phyloP scores from a whole-genome alignment of 805 yeast genomes.

The Candida maesae region DNA sequence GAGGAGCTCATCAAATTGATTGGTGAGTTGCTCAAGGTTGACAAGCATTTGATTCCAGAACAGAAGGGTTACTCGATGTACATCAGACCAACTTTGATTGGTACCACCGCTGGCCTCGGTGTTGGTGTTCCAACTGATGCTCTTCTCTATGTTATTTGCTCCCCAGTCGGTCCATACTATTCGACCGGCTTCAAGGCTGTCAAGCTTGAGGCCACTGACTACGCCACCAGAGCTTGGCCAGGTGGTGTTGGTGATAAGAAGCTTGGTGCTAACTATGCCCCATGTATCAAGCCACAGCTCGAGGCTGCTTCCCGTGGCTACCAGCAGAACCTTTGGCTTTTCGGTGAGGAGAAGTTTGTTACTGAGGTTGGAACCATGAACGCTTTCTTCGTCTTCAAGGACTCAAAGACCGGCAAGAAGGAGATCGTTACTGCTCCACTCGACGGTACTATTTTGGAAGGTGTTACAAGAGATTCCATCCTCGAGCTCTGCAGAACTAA shows the following conservation, averaged over 20 bases:
- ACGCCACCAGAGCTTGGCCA: slow-evolving; percentile 98
- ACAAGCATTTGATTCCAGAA: slow-evolving; percentile 74
- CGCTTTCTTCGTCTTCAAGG: slow-evolving; percentile 80
- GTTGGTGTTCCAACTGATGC: slow-evolving; percentile 82
- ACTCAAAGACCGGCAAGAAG: slow-evolving; percentile 72
- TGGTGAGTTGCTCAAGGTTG: slow-evolving; percentile 71
- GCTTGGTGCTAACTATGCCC: slow-evolving; percentile 97
- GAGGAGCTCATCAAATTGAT: slow-evolving; percentile 74
- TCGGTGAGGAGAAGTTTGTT: slow-evolving; percentile 80
- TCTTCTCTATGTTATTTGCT: slow-evolving; percentile 77
- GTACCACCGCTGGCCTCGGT: slow-evolving; percentile 86
- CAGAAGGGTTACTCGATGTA: slow-evolving; percentile 89
- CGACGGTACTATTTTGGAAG: slow-evolving; percentile 95
- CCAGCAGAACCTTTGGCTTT: slow-evolving; percentile 95
- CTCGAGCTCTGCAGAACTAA: slow-evolving; percentile 72
- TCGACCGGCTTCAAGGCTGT: slow-evolving; percentile 96
- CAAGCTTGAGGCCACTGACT: slow-evolving; percentile 88
- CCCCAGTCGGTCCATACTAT: slow-evolving; percentile 97
- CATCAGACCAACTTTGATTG: slow-evolving; percentile 92
- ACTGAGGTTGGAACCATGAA: slow-evolving; percentile 99
- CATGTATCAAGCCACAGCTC: slow-evolving; percentile 85
- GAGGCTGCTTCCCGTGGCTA: slow-evolving; percentile 90
- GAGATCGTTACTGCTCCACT: slow-evolving; percentile 95
- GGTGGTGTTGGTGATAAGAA: slow-evolving; percentile 97
- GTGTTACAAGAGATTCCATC: slow-evolving; percentile 92